Percentiles rank a stretch among this genome's conserved stretches.
phyloP scores from a whole-genome alignment of 306 rosid species.

The Fragaria nilgerrensis region DNA sequence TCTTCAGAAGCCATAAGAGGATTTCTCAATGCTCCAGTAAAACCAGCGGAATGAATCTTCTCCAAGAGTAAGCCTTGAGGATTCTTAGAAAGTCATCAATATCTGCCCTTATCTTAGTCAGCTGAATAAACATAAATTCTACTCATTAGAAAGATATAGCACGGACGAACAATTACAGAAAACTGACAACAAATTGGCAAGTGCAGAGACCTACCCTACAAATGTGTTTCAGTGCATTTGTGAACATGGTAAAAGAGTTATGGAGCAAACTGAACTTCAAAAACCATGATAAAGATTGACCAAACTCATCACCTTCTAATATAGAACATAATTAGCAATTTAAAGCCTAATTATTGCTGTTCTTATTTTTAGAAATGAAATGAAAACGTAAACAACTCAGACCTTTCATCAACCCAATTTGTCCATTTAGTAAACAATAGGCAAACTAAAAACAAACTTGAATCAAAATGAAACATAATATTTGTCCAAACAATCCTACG shows the following conservation, averaged over 20 bases:
- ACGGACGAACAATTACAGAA: neutral
- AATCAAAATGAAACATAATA: neutral
- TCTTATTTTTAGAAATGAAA: neutral
- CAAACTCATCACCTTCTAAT: neutral
- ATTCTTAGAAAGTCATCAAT: conserved; percentile 72
- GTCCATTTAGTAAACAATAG: neutral
- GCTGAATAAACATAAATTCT: conserved; percentile 43
- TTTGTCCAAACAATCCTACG: conserved; percentile 10
- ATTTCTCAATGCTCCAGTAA: conserved; percentile 84
- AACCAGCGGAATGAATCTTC: conserved; percentile 93
- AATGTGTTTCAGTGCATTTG: neutral
- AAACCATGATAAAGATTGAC: neutral
- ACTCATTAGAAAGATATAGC: conserved; percentile 26
- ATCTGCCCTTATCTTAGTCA: conserved; percentile 73
- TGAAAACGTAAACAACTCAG: neutral
- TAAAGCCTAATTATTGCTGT: neutral
- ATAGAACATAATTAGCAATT: neutral
- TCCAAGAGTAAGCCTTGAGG: conserved; percentile 95
- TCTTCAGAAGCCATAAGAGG: conserved; percentile 91
- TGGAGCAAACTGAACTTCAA: neutral
- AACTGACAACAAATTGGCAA: conserved; percentile 9
- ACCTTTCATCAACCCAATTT: conserved; percentile 1
- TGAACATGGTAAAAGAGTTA: neutral
- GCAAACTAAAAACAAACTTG: neutral
- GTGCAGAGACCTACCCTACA: conserved; percentile 11